Base-by-base conservation (phyloP, 257 asterid species). In the Solanum paucissectum region DNA sequence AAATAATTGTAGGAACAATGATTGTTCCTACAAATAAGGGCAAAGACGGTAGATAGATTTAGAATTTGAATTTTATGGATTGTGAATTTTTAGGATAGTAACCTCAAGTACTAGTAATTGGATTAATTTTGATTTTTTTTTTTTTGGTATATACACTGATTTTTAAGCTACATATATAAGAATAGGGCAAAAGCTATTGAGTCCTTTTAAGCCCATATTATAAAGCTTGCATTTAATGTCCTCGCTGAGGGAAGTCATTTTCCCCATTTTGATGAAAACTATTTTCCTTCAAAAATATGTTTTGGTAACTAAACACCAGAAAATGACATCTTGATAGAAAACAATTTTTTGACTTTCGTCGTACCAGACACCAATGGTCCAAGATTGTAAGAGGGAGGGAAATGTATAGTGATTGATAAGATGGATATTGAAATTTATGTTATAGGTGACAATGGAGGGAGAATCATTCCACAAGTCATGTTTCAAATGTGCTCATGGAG, bases 401-500 rank as follows among this genome's bases (percentile, higher is more conserved):
- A 5, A 21, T 58, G 2, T 58, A 58, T 58, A 58, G 29, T 60
- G 71, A 60, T 60, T 64, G 33, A 64, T 25, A 12, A 29, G 58
- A 29, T 81, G 42, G 7, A 81, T 81, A 0, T 46, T 29, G 25
- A 9, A 16, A 44, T 25, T 46, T 16, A 16, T 14, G n/a, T 16
- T n/a, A 20, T 20, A 93, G 96, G 84, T 94, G 94, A 89, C 90
- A 40, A 89, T 94, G 96, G 96, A 94, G 86, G 96, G 94, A 85
- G 96, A 94, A 74, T 86, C 94, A 60, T 94, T 90, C 90, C 96
- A 94, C 91, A 94, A 92, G 58, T 88, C 94, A 64, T 94, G 96
- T 90, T 94, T 94, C 90, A 92, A 88, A 76, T 94, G 96, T 89
- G 96, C 94, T 23, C 94, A 92, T 82, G 94, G 95, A 20, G 96